These are phyloP conservation scores for Paratinospora sagittata DNA, from an alignment of 164 flowering plant species.

Conservation along the genomic window DNA sequence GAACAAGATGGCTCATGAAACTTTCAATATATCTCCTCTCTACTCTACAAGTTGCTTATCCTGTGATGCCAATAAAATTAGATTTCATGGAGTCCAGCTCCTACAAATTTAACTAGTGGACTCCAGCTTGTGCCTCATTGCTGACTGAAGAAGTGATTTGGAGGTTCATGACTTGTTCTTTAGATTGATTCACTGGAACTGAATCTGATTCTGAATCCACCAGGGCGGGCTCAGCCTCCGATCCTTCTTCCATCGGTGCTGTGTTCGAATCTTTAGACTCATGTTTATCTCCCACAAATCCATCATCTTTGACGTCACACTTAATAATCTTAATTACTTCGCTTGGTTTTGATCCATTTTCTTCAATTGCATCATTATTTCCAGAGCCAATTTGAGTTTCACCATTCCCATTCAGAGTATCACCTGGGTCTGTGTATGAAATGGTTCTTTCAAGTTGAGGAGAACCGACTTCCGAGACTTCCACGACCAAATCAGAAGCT, in stretches of 20 bases:
- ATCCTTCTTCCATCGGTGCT: constrained; percentile 4
- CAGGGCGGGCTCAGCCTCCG: constrained; percentile 12
- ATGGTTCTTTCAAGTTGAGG: constrained; percentile 19
- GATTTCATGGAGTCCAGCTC: constrained; percentile 4
- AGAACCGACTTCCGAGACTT: constrained; percentile 26
- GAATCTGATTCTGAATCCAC: constrained; percentile 5
- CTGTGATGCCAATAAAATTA: not conserved
- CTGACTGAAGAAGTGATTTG: constrained; percentile 10
- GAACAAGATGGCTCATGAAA: constrained; percentile 14
- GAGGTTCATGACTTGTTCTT: constrained; percentile 6
- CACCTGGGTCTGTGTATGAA: constrained; percentile 14
- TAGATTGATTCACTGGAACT: constrained; percentile 15
- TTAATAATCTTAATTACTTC: constrained; percentile 16
- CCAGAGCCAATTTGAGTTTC: constrained; percentile 13
- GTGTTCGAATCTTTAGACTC: constrained; percentile 4
- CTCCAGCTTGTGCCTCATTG: not conserved
- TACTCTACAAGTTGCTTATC: not conserved
- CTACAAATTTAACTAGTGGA: not conserved
- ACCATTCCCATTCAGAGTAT: constrained; percentile 6
- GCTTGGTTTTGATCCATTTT: constrained; percentile 19
- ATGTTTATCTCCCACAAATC: constrained; percentile 5
- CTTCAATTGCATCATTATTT: constrained; percentile 21
- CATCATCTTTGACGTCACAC: constrained; percentile 10
- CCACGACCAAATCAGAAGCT: constrained; percentile 37
- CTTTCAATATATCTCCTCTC: not conserved